Base-by-base conservation (phyloP, 2,329 filamentous ascomycete genomes). In the Claviceps cyperi region DNA sequence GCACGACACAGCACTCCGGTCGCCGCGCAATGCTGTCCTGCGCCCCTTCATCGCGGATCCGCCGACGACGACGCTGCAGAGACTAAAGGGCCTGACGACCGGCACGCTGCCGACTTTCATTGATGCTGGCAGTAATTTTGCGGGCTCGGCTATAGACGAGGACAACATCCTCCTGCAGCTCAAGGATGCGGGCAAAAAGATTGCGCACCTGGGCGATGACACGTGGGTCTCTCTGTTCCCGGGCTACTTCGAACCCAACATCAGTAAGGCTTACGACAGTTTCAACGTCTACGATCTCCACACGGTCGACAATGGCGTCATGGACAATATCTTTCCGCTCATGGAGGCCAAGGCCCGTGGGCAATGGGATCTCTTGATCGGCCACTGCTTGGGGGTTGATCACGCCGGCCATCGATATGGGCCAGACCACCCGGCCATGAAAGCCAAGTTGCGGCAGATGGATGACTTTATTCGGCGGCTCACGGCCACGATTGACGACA, bases 221-320 rank as follows among this genome's bases (percentile, higher is more conserved):
- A 98, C 92, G 4, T 98, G 92, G 92, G 86, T 89, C 56, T 77
- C 87, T 43, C 72, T 98, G 15, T 98, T 97, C 63, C 92, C 92
- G 0, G 86, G 77, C n/a, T 89, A 94, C 65, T 98, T 98, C 60
- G 83, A 95, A 64, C 71, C 81, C 8, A 85, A 91, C 51, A 79
- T 96, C 51, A 95, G 90, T 57, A 80, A 76, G 58, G 80, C 92
- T 0, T 98, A 95, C 65, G 91, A 97, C 64, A 97, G 91, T 54
- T 94, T 98, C 70, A 96, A 97, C 61, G 92, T 97, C 6, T 96
- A 89, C 88, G 92, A 98, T 64, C 68, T 98, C 59, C 89, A 97
- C 64, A 97, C 92, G 0, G 86, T 98, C 2, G 92, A 98, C 62
- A 91, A 96, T 60, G 92, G 92, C 1, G 92, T 98, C 22, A 84